Conservation (phyloP, 805 yeast genomes). For the Ogataea saltuana region DNA sequence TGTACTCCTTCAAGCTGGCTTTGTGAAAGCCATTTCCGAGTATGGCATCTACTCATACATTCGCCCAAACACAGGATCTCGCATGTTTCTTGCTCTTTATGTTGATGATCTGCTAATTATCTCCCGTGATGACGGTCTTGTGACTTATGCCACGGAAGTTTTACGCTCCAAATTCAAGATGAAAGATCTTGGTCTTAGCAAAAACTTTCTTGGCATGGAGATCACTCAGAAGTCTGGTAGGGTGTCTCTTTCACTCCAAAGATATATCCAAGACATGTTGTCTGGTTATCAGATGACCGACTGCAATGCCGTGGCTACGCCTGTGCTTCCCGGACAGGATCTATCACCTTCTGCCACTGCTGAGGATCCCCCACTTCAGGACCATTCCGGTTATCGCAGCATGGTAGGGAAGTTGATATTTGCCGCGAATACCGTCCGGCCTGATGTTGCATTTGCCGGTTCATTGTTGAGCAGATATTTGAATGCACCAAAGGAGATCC, state of each 20-base stretch:
- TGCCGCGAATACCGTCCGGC: slow-evolving; percentile 8
- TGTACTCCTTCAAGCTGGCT: slow-evolving; percentile 4
- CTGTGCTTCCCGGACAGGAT: slow-evolving; percentile 1
- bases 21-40: slow-evolving; percentile 2
- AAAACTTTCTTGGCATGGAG: slow-evolving; percentile 9
- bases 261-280: neutral
- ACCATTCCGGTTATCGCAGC: slow-evolving; percentile 1
- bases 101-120: slow-evolving; percentile 4
- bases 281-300: neutral
- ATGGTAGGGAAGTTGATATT: slow-evolving; percentile 11
- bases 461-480: slow-evolving; percentile 3
- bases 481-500: slow-evolving; percentile 1
- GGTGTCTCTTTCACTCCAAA: slow-evolving; percentile 1
- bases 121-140: neutral
- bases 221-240: slow-evolving; percentile 4
- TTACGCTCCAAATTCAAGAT: slow-evolving; percentile 1
- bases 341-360: neutral
- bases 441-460: slow-evolving; percentile 1
- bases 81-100: slow-evolving; percentile 2
- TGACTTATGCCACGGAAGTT: neutral
- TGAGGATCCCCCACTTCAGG: neutral
- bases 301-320: slow-evolving; percentile 2
- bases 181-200: slow-evolving; percentile 10
- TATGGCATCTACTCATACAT: slow-evolving; percentile 3
- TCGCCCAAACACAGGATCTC: neutral